A percentile compares a stretch with the other conserved stretches of the same genome.
These are phyloP conservation scores for Zanthoxylum bungeanum DNA, from an alignment of 345 rosid species.

Conservation along the genomic window DNA sequence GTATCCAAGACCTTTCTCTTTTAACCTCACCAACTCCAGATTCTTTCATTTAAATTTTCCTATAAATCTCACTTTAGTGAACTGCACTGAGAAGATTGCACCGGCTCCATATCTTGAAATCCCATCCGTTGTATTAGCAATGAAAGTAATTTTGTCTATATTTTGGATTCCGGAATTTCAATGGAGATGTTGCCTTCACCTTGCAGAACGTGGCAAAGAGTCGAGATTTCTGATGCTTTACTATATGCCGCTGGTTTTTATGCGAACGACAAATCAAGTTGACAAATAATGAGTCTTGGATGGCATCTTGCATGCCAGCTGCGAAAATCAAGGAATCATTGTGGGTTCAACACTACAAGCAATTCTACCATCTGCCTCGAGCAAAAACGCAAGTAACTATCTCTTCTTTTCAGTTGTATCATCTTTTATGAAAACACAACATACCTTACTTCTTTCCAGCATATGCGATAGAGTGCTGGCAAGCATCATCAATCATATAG, in stretches of 20 bases:
- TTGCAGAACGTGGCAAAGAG: background rate
- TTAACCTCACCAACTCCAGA: background rate
- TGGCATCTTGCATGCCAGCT: background rate
- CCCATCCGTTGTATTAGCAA: background rate
- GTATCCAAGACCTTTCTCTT: background rate
- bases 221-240: background rate
- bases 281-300: too few species aligned
- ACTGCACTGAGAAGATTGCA: background rate
- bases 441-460: too few species aligned
- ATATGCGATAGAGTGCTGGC: too few species aligned
- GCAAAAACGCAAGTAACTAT: background rate
- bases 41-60: background rate
- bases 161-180: rapidly evolving
- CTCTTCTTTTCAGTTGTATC: too few species aligned
- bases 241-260: too few species aligned
- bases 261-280: too few species aligned
- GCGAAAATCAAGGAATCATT: background rate
- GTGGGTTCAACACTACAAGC: background rate
- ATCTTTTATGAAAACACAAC: too few species aligned
- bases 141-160: background rate
- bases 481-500: too few species aligned
- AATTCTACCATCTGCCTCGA: background rate
- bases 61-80: background rate
- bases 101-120: rapidly evolving
- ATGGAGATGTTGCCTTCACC: rapidly evolving